Evolutionary conservation across 768 basidiomycete species (phyloP), one percentile per base, ranked within the genome.

Genomic region (Mrakia frigida): DNA sequence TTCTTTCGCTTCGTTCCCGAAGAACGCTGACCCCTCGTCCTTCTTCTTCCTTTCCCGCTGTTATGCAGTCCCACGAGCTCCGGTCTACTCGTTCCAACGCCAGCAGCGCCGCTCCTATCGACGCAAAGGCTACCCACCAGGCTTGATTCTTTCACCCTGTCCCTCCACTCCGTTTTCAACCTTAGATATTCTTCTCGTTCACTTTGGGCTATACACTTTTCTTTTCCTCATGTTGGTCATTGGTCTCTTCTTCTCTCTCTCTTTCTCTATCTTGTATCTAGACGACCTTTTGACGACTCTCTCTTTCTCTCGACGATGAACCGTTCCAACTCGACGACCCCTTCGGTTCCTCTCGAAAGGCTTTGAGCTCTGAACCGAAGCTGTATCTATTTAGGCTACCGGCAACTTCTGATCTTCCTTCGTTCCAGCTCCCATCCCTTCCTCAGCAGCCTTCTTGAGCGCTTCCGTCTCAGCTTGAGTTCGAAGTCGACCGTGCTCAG

Each of bases 381-480:
- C n/a, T n/a, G n/a, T n/a, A n/a, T n/a, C n/a, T n/a, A n/a, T n/a
- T n/a, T n/a, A n/a, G n/a, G n/a, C 60, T 0, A 35, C 60, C 23
- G 28, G 60, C 1, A n/a, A 9, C 60, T 61, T 28, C 33, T 61
- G 60, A 25, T n/a, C 33, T 21, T 28, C 33, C 60, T 35, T 35
- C n/a, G n/a, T 61, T 35, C 60, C 28, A 61, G 60, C 28, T 35
- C 60, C 65, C 50, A 33, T 70, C 50, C 39, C 65, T 21, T 37
- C 37, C 35, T 35, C 46, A 7, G 52, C 68, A 41, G 11, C 46
- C 6, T 14, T 33, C 79, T 79, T 80, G 52, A 79, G 80, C 67
- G 59, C 76, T 79, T 83, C 82, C 61, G 77, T 77, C 71, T 84
- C 83, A 1, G 80, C 82, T 77, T 83, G 83, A 3, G 82, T 83